Evolutionary conservation across 805 yeast genomes (phyloP), one percentile per base, ranked within the genome.

Genomic region (Blastobotrys chiropterorum): DNA sequence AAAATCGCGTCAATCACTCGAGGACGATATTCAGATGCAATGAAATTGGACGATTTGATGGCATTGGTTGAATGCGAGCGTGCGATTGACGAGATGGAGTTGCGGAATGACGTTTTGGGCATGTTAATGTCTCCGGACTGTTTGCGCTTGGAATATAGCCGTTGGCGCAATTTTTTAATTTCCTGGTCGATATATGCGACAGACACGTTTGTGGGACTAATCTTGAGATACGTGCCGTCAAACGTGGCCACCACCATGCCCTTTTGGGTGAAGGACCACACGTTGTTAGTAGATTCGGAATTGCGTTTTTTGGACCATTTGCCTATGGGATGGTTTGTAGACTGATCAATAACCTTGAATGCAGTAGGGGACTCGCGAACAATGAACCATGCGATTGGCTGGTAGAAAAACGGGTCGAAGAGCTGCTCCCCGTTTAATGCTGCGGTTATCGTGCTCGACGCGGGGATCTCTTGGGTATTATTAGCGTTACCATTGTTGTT

Each of bases 361-460:
- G 42, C 39, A 3, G 44, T 16, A 6, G 46, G 31, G 2, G 46
- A 38, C 3, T 53, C 56, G 21, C 40, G 48, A 26, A 48, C 47
- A 19, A 59, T 48, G 11, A 48, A 31, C 61, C 61, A 59, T 26
- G 56, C 48, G 41, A 59, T 57, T 15, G 61, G 61, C 53, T 55
- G 55, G 26, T 22, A 20, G 41, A 49, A 54, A 44, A 49, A 45
- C 5, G 16, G 31, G 44, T 49, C 48, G 19, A 20, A 15, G 8
- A 26, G 4, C 8, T 41, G 31, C 48, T 20, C 34, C 52, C 20
- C 41, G 44, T 16, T 42, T 5, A 42, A 13, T 13, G 44, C 22
- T 3, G n/a, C 21, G 14, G 44, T 3, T 15, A 11, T n/a, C 14
- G 26, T 8, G 26, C 22, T 42, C 21, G 48, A 26, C 41, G 48